phyloP scores from a whole-genome alignment of 2,329 filamentous ascomycete genomes.

The Ascochyta clinopodiicola region DNA sequence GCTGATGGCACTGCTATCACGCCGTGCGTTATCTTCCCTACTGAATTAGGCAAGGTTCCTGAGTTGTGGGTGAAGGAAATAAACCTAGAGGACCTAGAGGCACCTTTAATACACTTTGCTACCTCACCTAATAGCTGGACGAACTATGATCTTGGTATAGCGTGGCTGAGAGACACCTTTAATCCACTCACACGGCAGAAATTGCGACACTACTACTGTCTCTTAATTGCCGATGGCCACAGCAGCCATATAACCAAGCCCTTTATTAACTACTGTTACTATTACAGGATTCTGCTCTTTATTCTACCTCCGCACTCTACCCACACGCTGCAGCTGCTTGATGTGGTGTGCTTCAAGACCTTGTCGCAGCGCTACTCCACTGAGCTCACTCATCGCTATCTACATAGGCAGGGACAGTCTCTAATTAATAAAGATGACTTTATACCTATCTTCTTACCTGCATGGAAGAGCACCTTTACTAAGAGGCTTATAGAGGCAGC shows the following conservation, averaged over 20 bases:
- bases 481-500: neutral
- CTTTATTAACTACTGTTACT: neutral
- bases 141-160: neutral
- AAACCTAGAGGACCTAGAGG: neutral
- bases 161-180: neutral
- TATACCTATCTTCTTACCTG: neutral
- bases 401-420: neutral
- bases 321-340: neutral
- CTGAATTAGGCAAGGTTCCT: too few species aligned
- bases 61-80: too few species aligned
- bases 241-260: neutral
- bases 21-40: too few species aligned
- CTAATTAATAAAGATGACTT: neutral
- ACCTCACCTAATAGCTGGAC: neutral
- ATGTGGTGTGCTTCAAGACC: neutral
- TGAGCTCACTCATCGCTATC: neutral
- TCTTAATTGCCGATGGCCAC: neutral
- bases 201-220: neutral
- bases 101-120: neutral
- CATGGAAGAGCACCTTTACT: neutral
- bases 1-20: neutral
- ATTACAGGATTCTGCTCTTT: neutral
- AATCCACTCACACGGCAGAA: neutral
- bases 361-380: neutral
- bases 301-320: neutral